Evolutionary conservation across 1,284 basidiomycete genomes (phyloP), one percentile per base, ranked within the genome.

Genomic region (Jaminaea rosea): DNA sequence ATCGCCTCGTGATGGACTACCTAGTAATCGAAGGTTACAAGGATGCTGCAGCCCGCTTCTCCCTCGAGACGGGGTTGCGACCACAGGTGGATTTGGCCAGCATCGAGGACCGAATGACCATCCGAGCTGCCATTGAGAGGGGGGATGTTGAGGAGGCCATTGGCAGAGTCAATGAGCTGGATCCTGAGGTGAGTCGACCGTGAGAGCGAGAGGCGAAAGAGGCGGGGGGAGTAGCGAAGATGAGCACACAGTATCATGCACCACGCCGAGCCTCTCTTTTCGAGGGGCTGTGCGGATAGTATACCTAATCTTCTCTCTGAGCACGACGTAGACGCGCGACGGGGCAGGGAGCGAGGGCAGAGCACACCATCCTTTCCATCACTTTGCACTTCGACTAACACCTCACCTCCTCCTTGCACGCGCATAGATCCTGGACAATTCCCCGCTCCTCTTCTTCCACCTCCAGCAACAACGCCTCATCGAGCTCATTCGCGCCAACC

Each of bases 11-110:
- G 44, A 92, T 96, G 84, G 90, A 99, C 75, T 98, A 96, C 75
- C 84, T 98, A 53, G 87, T 97, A 58, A 90, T 94, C 52, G 92
- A 97, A 73, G 93, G 93, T 1, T 96, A 93, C 80, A 91, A 92
- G 72, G 84, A 88, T 21, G 91, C 94, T 0, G 93, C 94, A 1
- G 86, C 93, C 69, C 85, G 90, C 73, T 96, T 98, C 72, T 85
- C 88, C 56, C 81, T 83, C 48, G 93, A 98, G 74, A 86, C 91
- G 2, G 83, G 83, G 31, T 78, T 96, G 41, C 76, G 80, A 4
- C 81, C 85, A 0, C 80, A 65, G 5, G 65, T 91, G 42, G 91
- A 96, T 69, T 85, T 91, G 69, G 86, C 88, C 46, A 87, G 84
- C 65, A 94, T 98, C 58, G 87, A 92, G 73, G 88, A 86, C 60